These are phyloP conservation scores for Ceriops decandra DNA, from an alignment of 345 rosid species.

Conservation along the genomic window DNA sequence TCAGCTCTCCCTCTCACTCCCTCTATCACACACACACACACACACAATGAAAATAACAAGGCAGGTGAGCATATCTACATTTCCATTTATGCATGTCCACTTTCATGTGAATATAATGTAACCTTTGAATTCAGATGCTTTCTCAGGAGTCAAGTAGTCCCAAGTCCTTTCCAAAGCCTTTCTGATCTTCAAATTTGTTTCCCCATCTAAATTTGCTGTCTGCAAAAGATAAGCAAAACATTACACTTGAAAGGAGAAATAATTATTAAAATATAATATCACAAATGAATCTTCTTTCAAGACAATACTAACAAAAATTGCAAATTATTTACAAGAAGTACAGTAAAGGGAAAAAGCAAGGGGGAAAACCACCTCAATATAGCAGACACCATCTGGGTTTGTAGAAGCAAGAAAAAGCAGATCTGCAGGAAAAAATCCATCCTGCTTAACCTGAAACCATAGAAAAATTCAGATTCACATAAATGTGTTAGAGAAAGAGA, in stretches of 20 bases:
- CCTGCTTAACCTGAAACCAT: constrained; percentile 80
- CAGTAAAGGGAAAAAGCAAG: neutral
- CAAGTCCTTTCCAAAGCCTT: constrained; percentile 96
- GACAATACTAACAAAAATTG: constrained; percentile 5
- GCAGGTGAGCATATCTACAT: no score
- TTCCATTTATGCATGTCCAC: no score
- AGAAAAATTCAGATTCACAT: constrained; percentile 10
- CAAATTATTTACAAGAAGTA: constrained; percentile 3
- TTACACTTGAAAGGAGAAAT: neutral
- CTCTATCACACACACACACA: no score
- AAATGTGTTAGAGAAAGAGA: neutral
- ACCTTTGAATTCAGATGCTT: constrained; percentile 91
- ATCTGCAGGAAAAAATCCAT: constrained; percentile 95
- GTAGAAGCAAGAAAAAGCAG: constrained; percentile 85
- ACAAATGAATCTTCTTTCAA: neutral
- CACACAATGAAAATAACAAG: no score
- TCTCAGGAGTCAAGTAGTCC: constrained; percentile 92
- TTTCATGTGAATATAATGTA: neutral
- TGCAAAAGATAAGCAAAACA: constrained; percentile 33
- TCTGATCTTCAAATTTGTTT: constrained; percentile 97
- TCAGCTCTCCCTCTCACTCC: no score
- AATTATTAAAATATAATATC: neutral
- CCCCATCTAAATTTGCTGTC: constrained; percentile 99
- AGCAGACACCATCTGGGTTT: constrained; percentile 94
- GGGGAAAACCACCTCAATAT: constrained; percentile 63